Evolutionary conservation across 2,329 filamentous ascomycete species (phyloP), one percentile per base, ranked within the genome.

Genomic region (Scedosporium boydii): DNA sequence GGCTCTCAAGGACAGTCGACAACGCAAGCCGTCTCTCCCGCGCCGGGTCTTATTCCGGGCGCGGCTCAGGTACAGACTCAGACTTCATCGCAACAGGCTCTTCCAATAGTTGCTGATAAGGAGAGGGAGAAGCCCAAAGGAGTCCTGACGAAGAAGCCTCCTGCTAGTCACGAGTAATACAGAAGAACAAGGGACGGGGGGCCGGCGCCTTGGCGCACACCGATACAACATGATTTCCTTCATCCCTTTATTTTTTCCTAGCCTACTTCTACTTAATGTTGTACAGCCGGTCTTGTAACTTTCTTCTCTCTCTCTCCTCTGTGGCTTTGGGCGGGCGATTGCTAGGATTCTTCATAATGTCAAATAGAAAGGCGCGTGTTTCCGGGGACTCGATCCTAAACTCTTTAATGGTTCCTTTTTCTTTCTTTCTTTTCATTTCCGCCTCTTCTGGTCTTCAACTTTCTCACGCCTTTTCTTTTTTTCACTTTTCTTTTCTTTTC

Each of bases 111-210:
- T 26, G 23, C 23, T 23, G 46, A 34, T 18, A 38, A 55, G 48
- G 18, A 41, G 27, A 27, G 27, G 3, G 59, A 61, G 48, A 55
- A 23, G 48, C 18, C 38, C 44, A 56, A 44, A 29, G 38, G 48
- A 16, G 59, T 61, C 46, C 14, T 61, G 29, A 61, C 59, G 59
- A 56, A 61, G 48, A 61, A 41, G 34, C 59, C 59, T 7, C 44
- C 59, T 38, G 9, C 34, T 38, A 38, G 34, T 38, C 34, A 38
- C 10, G 34, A 38, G 10, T 6, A 38, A 12, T 14, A 38, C 12
- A 38, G 34, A 9, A 14, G 3, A 9, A 6, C 3, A 38, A 7
- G 29, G 29, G 29, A 10, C 6, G 9, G 7, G 34, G 34, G 34
- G 10, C 34, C 12, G 7, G 10, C 34, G 10, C 9, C 34, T 3